Conservation (phyloP, 768 basidiomycete genomes). For the Omphalotus guepiniiformis region DNA sequence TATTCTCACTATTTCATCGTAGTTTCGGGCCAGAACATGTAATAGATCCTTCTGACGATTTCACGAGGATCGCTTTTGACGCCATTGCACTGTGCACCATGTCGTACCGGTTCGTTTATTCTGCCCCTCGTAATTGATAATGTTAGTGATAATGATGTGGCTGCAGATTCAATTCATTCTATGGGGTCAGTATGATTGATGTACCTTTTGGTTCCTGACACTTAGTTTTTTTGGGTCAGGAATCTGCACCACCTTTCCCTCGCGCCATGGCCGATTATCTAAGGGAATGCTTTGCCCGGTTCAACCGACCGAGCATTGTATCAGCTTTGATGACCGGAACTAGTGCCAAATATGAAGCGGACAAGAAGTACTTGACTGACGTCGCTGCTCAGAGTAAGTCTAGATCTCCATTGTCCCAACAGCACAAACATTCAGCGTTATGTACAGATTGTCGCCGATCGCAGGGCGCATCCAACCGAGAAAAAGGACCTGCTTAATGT, state of each 20-base stretch:
- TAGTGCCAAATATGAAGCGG: conserved; percentile 33
- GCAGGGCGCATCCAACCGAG: conserved; percentile 31
- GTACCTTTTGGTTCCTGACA: no score
- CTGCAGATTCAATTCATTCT: conserved; percentile 42
- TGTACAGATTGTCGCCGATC: conserved; percentile 35
- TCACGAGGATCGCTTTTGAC: conserved; percentile 43
- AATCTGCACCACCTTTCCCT: no score
- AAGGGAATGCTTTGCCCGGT: conserved; percentile 29
- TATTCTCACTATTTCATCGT: background rate
- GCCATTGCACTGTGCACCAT: conserved; percentile 42
- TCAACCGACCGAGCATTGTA: conserved; percentile 29
- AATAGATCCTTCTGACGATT: conserved; percentile 42
- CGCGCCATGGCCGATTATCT: conserved; percentile 38
- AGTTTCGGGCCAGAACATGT: conserved; percentile 38
- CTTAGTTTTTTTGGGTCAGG: no score
- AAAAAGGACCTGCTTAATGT: conserved; percentile 39
- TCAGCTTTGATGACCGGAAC: conserved; percentile 28
- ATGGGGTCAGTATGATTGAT: conserved; percentile 25
- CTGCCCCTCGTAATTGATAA: background rate
- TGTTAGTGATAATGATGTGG: conserved; percentile 2
- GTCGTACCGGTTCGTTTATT: conserved; percentile 26
- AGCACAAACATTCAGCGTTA: no score
- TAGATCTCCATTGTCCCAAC: background rate
- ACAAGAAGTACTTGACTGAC: conserved; percentile 36
- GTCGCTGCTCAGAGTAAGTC: conserved; percentile 34